These are phyloP conservation scores for Torulaspora indica DNA, from an alignment of 805 yeast species.

Conservation along the genomic window DNA sequence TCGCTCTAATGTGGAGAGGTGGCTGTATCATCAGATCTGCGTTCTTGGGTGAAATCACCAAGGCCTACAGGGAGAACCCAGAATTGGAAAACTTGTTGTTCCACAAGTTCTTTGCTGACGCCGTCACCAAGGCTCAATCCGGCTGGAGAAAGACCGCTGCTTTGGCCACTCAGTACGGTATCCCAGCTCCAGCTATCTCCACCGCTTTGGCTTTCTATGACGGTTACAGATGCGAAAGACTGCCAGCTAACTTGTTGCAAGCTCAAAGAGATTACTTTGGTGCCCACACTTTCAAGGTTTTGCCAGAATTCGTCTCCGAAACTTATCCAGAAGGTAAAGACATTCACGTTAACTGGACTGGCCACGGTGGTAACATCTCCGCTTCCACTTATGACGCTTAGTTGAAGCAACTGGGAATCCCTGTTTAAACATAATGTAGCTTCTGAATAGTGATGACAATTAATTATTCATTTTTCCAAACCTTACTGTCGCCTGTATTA, in stretches of 20 bases:
- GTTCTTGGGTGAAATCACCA: slow-evolving; percentile 92
- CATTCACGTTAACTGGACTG: slow-evolving; percentile 99
- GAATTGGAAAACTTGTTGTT: slow-evolving; percentile 91
- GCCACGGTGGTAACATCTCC: slow-evolving; percentile 96
- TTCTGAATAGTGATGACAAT: neutral
- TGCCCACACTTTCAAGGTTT: slow-evolving; percentile 96
- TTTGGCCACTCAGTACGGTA: slow-evolving; percentile 75
- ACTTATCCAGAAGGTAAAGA: slow-evolving; percentile 71
- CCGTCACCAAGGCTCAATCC: slow-evolving; percentile 85
- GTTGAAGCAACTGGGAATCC: slow-evolving; percentile 11
- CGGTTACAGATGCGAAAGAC: slow-evolving; percentile 92
- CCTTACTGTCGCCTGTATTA: slow-evolving; percentile 1
- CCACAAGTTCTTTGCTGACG: slow-evolving; percentile 90
- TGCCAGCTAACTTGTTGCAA: slow-evolving; percentile 97
- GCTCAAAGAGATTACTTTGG: slow-evolving; percentile 99
- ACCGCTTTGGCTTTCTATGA: slow-evolving; percentile 97
- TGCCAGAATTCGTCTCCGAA: slow-evolving; percentile 78
- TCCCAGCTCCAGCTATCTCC: slow-evolving; percentile 96
- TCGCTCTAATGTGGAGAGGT: slow-evolving; percentile 99
- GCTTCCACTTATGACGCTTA: slow-evolving; percentile 93
- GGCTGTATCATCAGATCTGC: slow-evolving; percentile 99
- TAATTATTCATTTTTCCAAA: neutral
- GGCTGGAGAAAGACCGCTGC: slow-evolving; percentile 92
- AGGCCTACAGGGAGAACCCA: slow-evolving; percentile 92
- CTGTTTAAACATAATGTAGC: neutral